Conservation (phyloP, 768 basidiomycete genomes). For the Leucocoprinus leucothites region DNA sequence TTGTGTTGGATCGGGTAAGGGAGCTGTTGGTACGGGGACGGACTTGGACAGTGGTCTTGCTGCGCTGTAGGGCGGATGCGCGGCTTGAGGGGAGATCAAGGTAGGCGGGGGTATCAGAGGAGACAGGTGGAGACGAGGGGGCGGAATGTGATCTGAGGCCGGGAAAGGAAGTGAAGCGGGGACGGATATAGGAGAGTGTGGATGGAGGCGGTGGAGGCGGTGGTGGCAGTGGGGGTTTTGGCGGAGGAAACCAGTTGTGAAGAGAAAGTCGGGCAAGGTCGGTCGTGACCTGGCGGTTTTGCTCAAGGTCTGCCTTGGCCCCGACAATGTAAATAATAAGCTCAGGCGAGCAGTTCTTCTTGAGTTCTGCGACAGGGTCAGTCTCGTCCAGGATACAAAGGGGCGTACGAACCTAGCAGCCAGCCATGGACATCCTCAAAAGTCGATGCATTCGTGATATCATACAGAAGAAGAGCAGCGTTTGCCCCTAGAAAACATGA, state of each 20-base stretch:
- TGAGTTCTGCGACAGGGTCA: conserved; percentile 57
- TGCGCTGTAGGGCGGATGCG: conserved; percentile 49
- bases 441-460: conserved; percentile 86
- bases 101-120: conserved; percentile 60
- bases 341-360: conserved; percentile 86
- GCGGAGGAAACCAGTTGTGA: conserved; percentile 87
- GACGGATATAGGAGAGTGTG: conserved; percentile 73
- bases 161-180: conserved; percentile 73
- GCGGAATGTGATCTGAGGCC: conserved; percentile 60
- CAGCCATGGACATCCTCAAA: conserved; percentile 92
- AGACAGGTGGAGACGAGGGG: conserved; percentile 40
- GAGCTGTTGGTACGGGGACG: conserved; percentile 48
- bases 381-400: conserved; percentile 16
- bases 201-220: conserved; percentile 54
- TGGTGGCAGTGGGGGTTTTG: conserved; percentile 62
- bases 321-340: conserved; percentile 95
- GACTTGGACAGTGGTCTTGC: conserved; percentile 41
- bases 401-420: conserved; percentile 66
- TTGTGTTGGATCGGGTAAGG: conserved; percentile 49
- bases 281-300: conserved; percentile 71
- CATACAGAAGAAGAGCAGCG: conserved; percentile 91
- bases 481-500: conserved; percentile 62
- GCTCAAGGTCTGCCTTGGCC: conserved; percentile 80
- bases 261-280: conserved; percentile 83
- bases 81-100: conserved; percentile 58